Evolutionary conservation across 257 asterid species (phyloP).

Genomic region (Nicotiana noctiflora): DNA sequence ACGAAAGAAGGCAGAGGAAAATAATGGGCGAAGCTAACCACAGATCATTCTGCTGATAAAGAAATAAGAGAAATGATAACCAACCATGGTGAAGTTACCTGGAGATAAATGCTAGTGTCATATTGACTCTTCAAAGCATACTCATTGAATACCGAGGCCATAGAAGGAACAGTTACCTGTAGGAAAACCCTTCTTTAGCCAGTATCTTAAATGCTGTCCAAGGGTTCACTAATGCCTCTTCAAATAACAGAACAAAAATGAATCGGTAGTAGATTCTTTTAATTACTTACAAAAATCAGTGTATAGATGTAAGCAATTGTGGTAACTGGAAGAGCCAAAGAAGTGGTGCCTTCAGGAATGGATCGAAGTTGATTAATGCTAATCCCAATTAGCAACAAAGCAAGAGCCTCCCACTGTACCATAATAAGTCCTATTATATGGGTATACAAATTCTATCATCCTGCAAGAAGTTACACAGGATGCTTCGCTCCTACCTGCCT

Average conservation of each 20-base stretch:
- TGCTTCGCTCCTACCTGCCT: background rate
- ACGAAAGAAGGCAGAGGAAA: background rate
- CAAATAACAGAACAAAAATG: background rate
- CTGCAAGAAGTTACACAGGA: conserved; percentile 3
- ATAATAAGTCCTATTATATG: conserved; percentile 11
- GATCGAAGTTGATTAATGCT: conserved; percentile 88
- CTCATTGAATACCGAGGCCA: conserved; percentile 97
- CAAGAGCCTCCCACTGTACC: conserved; percentile 98
- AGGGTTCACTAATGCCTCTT: background rate
- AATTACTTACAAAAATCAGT: conserved; percentile 78
- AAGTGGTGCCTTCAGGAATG: conserved; percentile 65
- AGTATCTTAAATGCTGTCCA: background rate
- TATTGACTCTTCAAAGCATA: conserved; percentile 96
- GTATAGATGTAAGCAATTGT: conserved; percentile 81
- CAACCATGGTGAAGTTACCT: conserved; percentile 35
- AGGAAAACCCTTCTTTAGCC: background rate
- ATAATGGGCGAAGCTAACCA: conserved; percentile 5
- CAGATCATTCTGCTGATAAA: background rate
- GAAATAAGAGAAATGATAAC: background rate
- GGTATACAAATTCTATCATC: background rate
- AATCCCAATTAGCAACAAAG: conserved; percentile 91
- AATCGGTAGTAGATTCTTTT: background rate
- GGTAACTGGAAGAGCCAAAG: conserved; percentile 85
- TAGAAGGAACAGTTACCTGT: conserved; percentile 92
- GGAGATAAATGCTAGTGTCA: conserved; percentile 98